Conservation (phyloP, 2,329 filamentous ascomycete genomes). For the Beauveria rudraprayagi region DNA sequence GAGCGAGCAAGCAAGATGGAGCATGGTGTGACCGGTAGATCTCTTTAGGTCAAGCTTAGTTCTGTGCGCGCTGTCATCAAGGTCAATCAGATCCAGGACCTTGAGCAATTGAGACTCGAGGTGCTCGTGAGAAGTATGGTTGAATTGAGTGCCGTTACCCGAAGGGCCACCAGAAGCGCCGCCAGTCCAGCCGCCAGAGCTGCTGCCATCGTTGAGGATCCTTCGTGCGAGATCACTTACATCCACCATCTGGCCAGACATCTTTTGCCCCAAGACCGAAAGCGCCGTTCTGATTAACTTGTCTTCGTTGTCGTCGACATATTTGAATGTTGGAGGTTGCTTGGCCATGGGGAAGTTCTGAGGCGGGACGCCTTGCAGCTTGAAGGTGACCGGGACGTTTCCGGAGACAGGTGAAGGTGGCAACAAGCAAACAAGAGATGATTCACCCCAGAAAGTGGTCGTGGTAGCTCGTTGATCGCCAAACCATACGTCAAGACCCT, state of each 20-base stretch:
- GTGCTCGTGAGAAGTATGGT: constrained; percentile 37
- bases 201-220: constrained; percentile 44
- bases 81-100: constrained; percentile 69
- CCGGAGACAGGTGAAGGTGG: constrained; percentile 63
- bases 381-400: constrained; percentile 63
- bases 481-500: constrained; percentile 74
- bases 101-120: constrained; percentile 63
- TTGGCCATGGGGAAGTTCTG: constrained; percentile 29
- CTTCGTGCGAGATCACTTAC: constrained; percentile 53
- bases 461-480: constrained; percentile 57
- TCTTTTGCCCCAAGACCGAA: constrained; percentile 55
- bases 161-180: constrained; percentile 30
- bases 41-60: constrained; percentile 58
- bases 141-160: constrained; percentile 36
- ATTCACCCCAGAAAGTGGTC: constrained; percentile 73
- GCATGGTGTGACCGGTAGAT: constrained; percentile 67
- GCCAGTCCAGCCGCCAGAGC: constrained; percentile 36
- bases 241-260: constrained; percentile 55
- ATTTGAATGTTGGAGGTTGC: constrained; percentile 56
- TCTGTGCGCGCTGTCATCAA: constrained; percentile 63
- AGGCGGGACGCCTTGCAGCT: constrained; percentile 38
- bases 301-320: constrained; percentile 63
- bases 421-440: constrained; percentile 69
- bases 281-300: constrained; percentile 61
- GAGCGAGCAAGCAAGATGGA: constrained; percentile 69